Conservation (phyloP, 2,329 filamentous ascomycete genomes). For the Pseudocercospora macadamiae region DNA sequence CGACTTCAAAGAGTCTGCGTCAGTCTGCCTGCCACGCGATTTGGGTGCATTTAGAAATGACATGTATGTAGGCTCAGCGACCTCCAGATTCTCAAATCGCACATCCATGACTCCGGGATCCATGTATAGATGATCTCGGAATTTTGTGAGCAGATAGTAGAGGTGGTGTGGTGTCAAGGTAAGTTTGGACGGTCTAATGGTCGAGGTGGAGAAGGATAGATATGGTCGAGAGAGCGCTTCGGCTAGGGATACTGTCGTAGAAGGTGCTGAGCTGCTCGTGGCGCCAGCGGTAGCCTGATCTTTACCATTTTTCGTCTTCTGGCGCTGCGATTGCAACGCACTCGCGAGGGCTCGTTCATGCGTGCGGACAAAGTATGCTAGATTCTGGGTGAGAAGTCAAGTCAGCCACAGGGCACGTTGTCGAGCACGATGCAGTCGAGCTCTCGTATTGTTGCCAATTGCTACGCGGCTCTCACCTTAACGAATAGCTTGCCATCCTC, state of each 20-base stretch:
- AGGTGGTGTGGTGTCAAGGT: slow-evolving; percentile 94
- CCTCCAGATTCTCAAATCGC: slow-evolving; percentile 90
- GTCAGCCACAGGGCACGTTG: slow-evolving; percentile 2
- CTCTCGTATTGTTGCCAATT: too few relatives aligned
- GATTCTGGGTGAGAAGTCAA: slow-evolving; percentile 65
- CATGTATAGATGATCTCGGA: slow-evolving; percentile 82
- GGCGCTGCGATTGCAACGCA: slow-evolving; percentile 82
- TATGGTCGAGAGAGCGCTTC: slow-evolving; percentile 85
- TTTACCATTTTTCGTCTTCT: slow-evolving; percentile 65
- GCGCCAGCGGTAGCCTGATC: slow-evolving; percentile 40
- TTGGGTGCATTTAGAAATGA: slow-evolving; percentile 88
- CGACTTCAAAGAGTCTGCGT: slow-evolving; percentile 89
- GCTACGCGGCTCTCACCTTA: slow-evolving; percentile 74
- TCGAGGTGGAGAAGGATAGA: slow-evolving; percentile 75
- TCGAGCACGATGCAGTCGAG: background rate
- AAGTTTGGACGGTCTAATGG: slow-evolving; percentile 84
- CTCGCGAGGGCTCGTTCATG: slow-evolving; percentile 98
- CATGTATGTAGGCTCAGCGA: slow-evolving; percentile 84
- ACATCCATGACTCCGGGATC: slow-evolving; percentile 95
- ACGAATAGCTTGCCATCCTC: slow-evolving; percentile 89
- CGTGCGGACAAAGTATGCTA: slow-evolving; percentile 93
- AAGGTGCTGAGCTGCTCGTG: slow-evolving; percentile 62
- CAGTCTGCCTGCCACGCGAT: slow-evolving; percentile 75
- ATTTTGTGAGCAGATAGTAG: slow-evolving; percentile 92
- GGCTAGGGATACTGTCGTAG: slow-evolving; percentile 73